A percentile compares a stretch with the other conserved stretches of the same genome.
phyloP scores from a whole-genome alignment of 2,329 filamentous ascomycete species.

The Aspergillus floridensis region DNA sequence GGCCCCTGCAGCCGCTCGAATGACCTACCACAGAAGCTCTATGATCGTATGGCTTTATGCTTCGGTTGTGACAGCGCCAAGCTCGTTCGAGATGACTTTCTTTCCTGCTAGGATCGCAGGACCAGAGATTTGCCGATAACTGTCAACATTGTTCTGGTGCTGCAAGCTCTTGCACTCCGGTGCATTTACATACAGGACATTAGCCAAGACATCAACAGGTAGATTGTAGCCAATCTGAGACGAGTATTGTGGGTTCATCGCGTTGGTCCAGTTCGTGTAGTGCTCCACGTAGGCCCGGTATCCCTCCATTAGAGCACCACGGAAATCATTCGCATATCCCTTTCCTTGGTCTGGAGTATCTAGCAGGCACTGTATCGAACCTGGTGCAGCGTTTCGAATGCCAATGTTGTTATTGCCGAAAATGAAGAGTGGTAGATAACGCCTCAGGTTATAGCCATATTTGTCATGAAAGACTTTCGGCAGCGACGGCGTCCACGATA shows the following conservation, averaged over 20 bases:
- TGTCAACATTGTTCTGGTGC: conserved; percentile 36
- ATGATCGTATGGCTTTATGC: conserved; percentile 29
- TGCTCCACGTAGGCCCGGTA: conserved; percentile 28
- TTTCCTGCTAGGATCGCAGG: conserved; percentile 39
- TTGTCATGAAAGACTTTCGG: conserved; percentile 26
- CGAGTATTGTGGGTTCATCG: conserved; percentile 34
- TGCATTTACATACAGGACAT: conserved; percentile 35
- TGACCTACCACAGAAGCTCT: conserved; percentile 36
- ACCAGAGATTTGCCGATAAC: conserved; percentile 41
- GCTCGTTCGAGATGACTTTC: conserved; percentile 40
- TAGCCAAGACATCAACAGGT: conserved; percentile 38
- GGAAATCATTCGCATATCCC: conserved; percentile 11
- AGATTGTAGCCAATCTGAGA: conserved; percentile 41
- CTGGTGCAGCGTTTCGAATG: conserved; percentile 6
- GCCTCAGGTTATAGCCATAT: conserved; percentile 32
- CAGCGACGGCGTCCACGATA: conserved; percentile 37
- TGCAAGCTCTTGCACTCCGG: conserved; percentile 41
- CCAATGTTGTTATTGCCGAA: conserved; percentile 13
- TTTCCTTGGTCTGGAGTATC: conserved; percentile 8
- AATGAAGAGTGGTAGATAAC: conserved; percentile 30
- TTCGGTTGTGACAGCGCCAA: conserved; percentile 27
- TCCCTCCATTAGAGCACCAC: conserved; percentile 7
- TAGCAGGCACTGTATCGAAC: conserved; percentile 8
- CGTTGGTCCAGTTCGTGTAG: conserved; percentile 31
- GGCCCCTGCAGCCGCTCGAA: conserved; percentile 41